These are phyloP conservation scores for Orbilia blumenaviensis DNA, from an alignment of 2,329 filamentous ascomycete species.

Conservation along the genomic window DNA sequence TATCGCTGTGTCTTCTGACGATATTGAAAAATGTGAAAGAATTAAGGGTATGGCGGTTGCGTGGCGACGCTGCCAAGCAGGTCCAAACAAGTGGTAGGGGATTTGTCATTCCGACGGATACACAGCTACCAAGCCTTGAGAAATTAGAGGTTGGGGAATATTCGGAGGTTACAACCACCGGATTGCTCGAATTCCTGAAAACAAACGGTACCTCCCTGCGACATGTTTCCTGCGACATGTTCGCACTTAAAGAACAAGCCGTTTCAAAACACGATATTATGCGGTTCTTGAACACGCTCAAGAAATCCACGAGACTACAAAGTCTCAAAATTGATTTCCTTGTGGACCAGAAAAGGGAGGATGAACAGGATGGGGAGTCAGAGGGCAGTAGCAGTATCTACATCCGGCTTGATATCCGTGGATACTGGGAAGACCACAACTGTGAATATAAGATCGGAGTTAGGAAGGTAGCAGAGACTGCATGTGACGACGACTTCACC, in stretches of 20 bases:
- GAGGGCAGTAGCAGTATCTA: conserved; percentile 9
- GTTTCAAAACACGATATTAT: conserved; percentile 27
- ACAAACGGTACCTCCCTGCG: conserved; percentile 13
- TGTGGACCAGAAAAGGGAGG: not conserved
- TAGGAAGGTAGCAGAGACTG: conserved; percentile 19
- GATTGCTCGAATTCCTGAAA: conserved; percentile 12
- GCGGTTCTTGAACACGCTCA: conserved; percentile 10
- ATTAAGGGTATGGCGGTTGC: conserved; percentile 33
- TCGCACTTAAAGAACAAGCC: conserved; percentile 12
- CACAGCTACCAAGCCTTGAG: not conserved
- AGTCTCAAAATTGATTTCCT: conserved; percentile 32
- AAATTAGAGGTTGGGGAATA: conserved; percentile 41
- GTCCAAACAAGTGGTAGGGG: not conserved
- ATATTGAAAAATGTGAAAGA: conserved; percentile 45
- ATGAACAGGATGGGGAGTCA: not conserved
- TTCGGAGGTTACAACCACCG: not conserved
- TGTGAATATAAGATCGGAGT: conserved; percentile 33
- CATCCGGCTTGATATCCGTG: conserved; percentile 15
- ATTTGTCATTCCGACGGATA: conserved; percentile 33
- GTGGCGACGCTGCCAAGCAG: not conserved
- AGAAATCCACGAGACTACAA: not conserved
- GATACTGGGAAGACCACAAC: conserved; percentile 1
- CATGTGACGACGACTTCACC: not conserved
- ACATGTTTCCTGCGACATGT: conserved; percentile 30
- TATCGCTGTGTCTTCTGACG: conserved; percentile 29